Conservation (phyloP, 768 basidiomycete species). For the Filobasidium wieringae region DNA sequence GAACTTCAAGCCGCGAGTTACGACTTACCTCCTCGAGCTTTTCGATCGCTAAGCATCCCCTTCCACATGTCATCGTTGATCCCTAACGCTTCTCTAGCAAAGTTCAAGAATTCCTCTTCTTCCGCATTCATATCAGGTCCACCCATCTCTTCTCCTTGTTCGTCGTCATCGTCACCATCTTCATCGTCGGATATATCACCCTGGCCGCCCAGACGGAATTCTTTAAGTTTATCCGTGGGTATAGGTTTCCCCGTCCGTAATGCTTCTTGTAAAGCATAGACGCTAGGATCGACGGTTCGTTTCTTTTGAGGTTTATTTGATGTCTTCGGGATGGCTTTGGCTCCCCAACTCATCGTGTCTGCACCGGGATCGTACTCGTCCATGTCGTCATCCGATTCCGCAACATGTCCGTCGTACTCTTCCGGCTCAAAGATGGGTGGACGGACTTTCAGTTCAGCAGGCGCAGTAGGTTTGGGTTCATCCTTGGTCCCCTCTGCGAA, state of each 20-base stretch:
- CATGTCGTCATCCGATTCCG: conserved; percentile 71
- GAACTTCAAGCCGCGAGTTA: background rate
- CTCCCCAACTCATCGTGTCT: conserved; percentile 28
- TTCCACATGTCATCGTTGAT: conserved; percentile 80
- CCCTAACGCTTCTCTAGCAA: conserved; percentile 81
- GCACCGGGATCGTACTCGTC: conserved; percentile 51
- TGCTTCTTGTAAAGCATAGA: conserved; percentile 4
- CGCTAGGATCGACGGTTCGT: conserved; percentile 5
- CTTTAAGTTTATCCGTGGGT: conserved; percentile 7
- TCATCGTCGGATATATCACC: conserved; percentile 44
- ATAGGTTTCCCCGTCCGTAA: conserved; percentile 6
- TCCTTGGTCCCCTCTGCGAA: conserved; percentile 5
- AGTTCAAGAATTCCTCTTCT: conserved; percentile 87
- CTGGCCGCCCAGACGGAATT: conserved; percentile 4
- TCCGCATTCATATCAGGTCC: conserved; percentile 78
- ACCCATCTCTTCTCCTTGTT: conserved; percentile 46
- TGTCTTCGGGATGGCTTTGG: conserved; percentile 14
- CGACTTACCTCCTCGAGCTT: conserved; percentile 64
- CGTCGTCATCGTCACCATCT: conserved; percentile 47
- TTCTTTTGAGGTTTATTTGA: background rate
- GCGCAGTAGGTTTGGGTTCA: background rate
- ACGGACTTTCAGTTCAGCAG: conserved; percentile 42
- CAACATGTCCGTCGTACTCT: conserved; percentile 70
- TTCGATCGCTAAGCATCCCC: conserved; percentile 68
- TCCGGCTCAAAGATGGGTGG: conserved; percentile 69